Base-by-base conservation (phyloP, 495 filamentous ascomycete genomes). In the Lasiosphaeria hispida region DNA sequence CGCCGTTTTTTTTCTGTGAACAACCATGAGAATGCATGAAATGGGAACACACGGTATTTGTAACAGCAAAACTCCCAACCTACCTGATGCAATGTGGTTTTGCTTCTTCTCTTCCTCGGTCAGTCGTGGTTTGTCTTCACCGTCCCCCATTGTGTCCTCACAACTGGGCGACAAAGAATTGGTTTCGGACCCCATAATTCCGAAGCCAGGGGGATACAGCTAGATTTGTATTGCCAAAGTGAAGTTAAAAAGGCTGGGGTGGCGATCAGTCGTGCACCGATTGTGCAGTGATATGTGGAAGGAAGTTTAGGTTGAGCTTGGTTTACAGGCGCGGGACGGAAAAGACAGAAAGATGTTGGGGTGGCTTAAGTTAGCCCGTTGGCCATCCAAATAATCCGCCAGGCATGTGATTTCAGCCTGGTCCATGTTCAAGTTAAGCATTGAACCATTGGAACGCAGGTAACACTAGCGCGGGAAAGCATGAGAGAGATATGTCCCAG, bases 71-170 rank as follows among this genome's bases (percentile, higher is more conserved):
- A 18, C n/a, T 0, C 9, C 23, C 17, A 17, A 18, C 62, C 37
- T 63, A 81, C 80, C 80, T 1, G 88, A 92, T 8, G 83, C 84
- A 62, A 96, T 94, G 67, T 96, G 92, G 63, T 96, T 96, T 59
- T 84, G 84, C 73, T 94, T 95, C 78, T 94, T 96, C 69, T 96
- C 87, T 58, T 88, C 82, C 53, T 92, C 89, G 3, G 87, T 91
- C 54, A 96, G 77, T 15, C 90, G 85, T n/a, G 88, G 88, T 62
- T 85, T 86, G 33, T 89, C 86, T 10, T 72, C 74, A 0, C 23
- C 47, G 23, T n/a, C 15, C 0, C 15, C 17, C 17, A 48, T 48
- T 15, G 23, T n/a, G 45, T 62, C 56, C 14, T 55, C 43, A 5
- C 23, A 30, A 30, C 23, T 30, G 23, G 23, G 23, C 23, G 23